Percentiles rank a stretch among this genome's conserved stretches.
phyloP scores from a whole-genome alignment of 768 basidiomycete species.

The Tulasnella sp. region DNA sequence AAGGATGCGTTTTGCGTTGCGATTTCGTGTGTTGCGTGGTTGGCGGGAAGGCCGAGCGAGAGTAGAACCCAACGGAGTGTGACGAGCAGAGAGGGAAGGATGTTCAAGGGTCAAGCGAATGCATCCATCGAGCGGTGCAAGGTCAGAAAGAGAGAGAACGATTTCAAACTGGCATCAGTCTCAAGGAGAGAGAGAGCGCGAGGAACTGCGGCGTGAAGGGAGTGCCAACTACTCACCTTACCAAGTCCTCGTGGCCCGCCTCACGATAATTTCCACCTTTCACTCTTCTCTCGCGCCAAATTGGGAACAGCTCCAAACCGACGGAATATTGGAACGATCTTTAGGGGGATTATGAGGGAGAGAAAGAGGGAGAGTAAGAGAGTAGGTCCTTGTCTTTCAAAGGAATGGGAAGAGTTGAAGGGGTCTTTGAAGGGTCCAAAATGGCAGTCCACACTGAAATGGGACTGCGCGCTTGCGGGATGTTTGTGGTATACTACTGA shows the following conservation, averaged over 20 bases:
- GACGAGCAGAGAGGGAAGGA: neutral
- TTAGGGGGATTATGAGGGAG: too few species aligned
- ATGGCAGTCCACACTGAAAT: conserved; percentile 5
- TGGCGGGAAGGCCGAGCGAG: neutral
- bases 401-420: neutral
- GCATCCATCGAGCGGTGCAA: neutral
- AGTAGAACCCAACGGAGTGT: neutral
- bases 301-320: neutral
- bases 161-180: neutral
- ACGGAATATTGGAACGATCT: neutral
- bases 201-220: neutral
- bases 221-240: conserved; percentile 5
- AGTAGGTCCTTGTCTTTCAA: neutral
- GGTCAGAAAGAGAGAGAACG: neutral
- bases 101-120: neutral
- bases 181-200: neutral
- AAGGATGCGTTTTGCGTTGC: neutral
- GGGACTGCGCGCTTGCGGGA: neutral
- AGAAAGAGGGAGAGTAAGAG: neutral
- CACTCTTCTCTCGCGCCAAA: neutral
- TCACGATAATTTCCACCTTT: conserved; percentile 13
- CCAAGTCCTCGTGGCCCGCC: conserved; percentile 18
- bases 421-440: neutral
- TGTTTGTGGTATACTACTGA: too few species aligned
- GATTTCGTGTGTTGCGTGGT: neutral